A percentile compares a stretch with the other conserved stretches of the same genome.
Evolutionary conservation across 2,329 filamentous ascomycete genomes (phyloP).

Genomic region (Fusarium napiforme): DNA sequence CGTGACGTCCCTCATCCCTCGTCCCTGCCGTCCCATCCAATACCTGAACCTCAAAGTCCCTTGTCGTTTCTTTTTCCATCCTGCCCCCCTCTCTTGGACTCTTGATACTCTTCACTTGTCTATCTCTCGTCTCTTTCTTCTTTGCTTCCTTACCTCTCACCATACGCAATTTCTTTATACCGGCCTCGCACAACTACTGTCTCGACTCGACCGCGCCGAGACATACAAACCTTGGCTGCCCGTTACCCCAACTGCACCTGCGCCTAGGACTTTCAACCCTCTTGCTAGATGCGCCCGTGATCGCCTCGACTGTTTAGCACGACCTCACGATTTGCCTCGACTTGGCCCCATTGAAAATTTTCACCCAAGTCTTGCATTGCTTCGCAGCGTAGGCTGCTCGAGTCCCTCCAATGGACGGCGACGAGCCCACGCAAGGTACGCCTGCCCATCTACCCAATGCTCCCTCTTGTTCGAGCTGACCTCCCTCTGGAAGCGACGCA

Average conservation of each 20-base stretch:
- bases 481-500: constrained; percentile 71
- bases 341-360: constrained; percentile 14
- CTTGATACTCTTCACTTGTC: constrained; percentile 15
- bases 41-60: constrained; percentile 30
- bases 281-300: constrained; percentile 25
- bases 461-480: constrained; percentile 25
- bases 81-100: constrained; percentile 25
- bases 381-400: constrained; percentile 44
- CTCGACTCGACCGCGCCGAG: constrained; percentile 15
- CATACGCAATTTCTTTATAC: neutral
- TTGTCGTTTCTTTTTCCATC: constrained; percentile 38
- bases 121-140: neutral
- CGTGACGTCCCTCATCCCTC: constrained; percentile 37
- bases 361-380: constrained; percentile 34
- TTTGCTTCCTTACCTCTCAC: constrained; percentile 12
- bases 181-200: neutral
- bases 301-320: constrained; percentile 8
- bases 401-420: constrained; percentile 56
- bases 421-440: constrained; percentile 57
- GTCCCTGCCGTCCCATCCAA: constrained; percentile 23
- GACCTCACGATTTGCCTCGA: constrained; percentile 5
- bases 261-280: constrained; percentile 14
- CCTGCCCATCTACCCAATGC: neutral
- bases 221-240: constrained; percentile 8
- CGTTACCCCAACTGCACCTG: constrained; percentile 18